Evolutionary conservation across 768 basidiomycete genomes (phyloP), one percentile per base, ranked within the genome.

Genomic region (Hericium coralloides): DNA sequence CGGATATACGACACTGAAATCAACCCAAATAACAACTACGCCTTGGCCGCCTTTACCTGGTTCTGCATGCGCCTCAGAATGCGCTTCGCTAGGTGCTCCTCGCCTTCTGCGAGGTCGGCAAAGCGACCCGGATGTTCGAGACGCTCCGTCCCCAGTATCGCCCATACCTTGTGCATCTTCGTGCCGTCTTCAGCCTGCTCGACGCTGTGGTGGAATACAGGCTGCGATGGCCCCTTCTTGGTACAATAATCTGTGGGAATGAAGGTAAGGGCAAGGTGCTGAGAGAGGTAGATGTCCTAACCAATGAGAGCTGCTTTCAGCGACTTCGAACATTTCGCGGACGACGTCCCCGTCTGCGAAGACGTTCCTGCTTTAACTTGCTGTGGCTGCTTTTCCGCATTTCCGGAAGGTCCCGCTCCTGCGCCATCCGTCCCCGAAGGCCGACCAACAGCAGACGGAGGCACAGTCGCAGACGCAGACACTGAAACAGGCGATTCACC

Each of bases 21-120:
- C 26, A 26, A 26, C 25, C 25, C 25, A 26, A 26, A 26, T 6
- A 2, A 26, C 31, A 31, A 31, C 8, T 31, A 36, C 49, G 49
- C 17, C 23, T 50, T 50, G 17, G 43, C 43, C 6, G n/a, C 55
- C 38, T 18, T 39, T 7, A 39, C 51, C 31, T 53, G 54, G n/a
- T 51, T 31, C 6, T 48, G 53, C 61, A 67, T 36, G 20, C 61
- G 61, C 36, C 52, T 55, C 52, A 66, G 20, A 17, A 67, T 63
- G 38, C 61, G 57, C 43, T 57, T 55, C 4, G 63, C 61, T 14
- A 67, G 49, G 18, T 59, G 56, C 38, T 67, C 65, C 49, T 63
- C 55, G 38, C 66, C 66, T 20, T 60, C 55, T 4, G 56, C 47
- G 23, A 63, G 2, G 12, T 38, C 45, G 5, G 37, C 39, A 14